Percentiles rank a stretch among this genome's conserved stretches.
phyloP scores from a whole-genome alignment of 1,284 basidiomycete genomes.

The Trichosporon sp. region DNA sequence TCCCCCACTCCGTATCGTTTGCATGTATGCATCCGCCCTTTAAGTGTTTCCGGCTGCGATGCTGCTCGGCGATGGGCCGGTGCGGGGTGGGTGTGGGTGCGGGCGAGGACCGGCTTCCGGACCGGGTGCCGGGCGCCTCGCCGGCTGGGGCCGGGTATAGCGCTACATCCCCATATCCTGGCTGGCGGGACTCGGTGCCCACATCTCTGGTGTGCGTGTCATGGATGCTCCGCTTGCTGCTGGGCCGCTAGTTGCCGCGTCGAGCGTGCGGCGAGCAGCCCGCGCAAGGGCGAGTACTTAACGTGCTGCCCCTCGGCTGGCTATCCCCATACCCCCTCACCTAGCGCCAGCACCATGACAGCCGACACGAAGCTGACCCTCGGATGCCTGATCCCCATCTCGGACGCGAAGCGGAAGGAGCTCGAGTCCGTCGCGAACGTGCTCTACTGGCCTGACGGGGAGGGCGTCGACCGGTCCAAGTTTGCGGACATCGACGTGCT shows the following conservation, averaged over 20 bases:
- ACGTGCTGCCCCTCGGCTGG: neutral
- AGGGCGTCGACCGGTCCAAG: neutral
- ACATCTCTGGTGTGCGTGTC: neutral
- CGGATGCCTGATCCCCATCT: neutral
- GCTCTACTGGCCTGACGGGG: neutral
- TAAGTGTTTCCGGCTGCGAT: neutral
- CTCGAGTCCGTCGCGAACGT: neutral
- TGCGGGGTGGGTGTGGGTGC: no score
- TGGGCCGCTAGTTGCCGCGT: neutral
- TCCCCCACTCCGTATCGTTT: neutral
- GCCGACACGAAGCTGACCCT: conserved; percentile 2
- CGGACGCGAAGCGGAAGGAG: neutral
- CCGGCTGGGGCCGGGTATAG: neutral
- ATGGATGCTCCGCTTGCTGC: neutral
- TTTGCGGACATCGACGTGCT: neutral
- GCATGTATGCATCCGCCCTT: neutral
- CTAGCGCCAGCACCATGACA: neutral
- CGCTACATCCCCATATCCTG: neutral
- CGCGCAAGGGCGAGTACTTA: neutral
- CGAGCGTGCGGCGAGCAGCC: neutral
- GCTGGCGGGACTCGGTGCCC: neutral
- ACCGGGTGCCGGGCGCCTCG: neutral
- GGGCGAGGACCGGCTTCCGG: neutral
- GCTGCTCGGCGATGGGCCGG: no score
- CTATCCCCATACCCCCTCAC: neutral